Evolutionary conservation across 768 basidiomycete genomes (phyloP).

Genomic region (Rhodotorula taiwanensis): DNA sequence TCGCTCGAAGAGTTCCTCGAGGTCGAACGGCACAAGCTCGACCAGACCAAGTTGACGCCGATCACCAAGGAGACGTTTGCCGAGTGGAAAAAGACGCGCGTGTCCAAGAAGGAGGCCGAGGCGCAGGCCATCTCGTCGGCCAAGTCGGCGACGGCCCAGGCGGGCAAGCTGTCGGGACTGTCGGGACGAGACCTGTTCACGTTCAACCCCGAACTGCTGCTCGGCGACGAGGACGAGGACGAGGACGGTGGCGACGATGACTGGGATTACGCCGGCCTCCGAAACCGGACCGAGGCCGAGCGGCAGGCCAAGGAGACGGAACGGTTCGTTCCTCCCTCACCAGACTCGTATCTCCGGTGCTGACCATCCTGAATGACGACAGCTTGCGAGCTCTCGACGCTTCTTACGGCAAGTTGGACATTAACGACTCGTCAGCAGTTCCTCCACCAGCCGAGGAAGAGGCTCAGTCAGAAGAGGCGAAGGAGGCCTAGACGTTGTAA

Average conservation of each 20-base stretch:
- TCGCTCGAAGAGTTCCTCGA: slow-evolving; percentile 95
- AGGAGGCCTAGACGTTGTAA: no score
- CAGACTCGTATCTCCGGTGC: not conserved
- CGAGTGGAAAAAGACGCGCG: slow-evolving; percentile 86
- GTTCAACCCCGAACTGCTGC: slow-evolving; percentile 74
- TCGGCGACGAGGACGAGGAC: slow-evolving; percentile 51
- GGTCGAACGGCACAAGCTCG: slow-evolving; percentile 92
- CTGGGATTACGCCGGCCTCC: slow-evolving; percentile 55
- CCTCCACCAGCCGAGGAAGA: no score
- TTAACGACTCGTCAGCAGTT: no score
- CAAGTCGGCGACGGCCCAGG: slow-evolving; percentile 70
- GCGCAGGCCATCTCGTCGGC: slow-evolving; percentile 69
- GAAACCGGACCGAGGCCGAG: slow-evolving; percentile 59
- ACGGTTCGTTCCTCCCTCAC: slow-evolving; percentile 6
- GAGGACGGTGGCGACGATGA: slow-evolving; percentile 55
- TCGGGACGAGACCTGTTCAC: slow-evolving; percentile 93
- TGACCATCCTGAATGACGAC: not conserved
- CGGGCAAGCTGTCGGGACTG: slow-evolving; percentile 89
- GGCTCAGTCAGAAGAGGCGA: no score
- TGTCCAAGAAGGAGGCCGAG: slow-evolving; percentile 93
- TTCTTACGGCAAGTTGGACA: not conserved
- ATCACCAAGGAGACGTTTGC: slow-evolving; percentile 88
- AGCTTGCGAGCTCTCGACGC: slow-evolving; percentile 24
- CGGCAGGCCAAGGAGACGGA: slow-evolving; percentile 50
- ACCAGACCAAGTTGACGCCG: slow-evolving; percentile 72